Base-by-base conservation (phyloP, 768 basidiomycete genomes). In the Auricularia cornea region DNA sequence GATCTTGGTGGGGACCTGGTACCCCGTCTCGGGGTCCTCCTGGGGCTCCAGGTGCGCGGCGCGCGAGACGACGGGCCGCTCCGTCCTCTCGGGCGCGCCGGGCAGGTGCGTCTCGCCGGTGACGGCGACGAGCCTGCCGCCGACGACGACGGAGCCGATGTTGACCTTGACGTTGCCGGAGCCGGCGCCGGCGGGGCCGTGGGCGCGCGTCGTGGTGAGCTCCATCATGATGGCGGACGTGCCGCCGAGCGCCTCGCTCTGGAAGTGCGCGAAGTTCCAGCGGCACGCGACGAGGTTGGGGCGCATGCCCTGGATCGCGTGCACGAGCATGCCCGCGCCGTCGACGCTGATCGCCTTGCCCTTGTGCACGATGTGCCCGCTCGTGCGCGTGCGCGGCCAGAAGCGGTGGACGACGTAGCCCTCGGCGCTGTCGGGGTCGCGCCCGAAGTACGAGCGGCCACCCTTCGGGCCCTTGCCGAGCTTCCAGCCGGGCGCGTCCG, bases 301-400 rank as follows among this genome's bases (percentile, higher is more conserved):
- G 8, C 94, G 84, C 93, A 99, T 96, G 73, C 96, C 97, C 73
- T 98, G 96, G 72, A 98, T 97, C 54, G 96, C 96, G 74, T 96
- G 92, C 23, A 95, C 83, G 73, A 96, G 86, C 89, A 94, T 91
- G 31, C 92, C 92, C 40, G 82, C 77, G 52, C 89, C 90, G 33
- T 82, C 73, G 62, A 84, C 75, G 8, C 78, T 59, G 62, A 77
- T 75, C 5, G 87, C 87, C 63, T 83, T 75, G 52, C 90, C 91
- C 33, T 85, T 82, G 66, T 78, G 73, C 59, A 90, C 83, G 73
- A 95, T 70, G 67, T 84, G 81, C 4, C 95, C 95, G 29, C 79
- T 78, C 20, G 81, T 83, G 32, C 75, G 69, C 66, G 81, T 79
- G 41, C 84, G 81, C 16, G 94, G 94, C 89, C 92, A 94, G 82